Percentiles rank a stretch among this genome's conserved stretches.
phyloP scores from a whole-genome alignment of 176 grass and related monocot species.

The Saccharum spontaneum region DNA sequence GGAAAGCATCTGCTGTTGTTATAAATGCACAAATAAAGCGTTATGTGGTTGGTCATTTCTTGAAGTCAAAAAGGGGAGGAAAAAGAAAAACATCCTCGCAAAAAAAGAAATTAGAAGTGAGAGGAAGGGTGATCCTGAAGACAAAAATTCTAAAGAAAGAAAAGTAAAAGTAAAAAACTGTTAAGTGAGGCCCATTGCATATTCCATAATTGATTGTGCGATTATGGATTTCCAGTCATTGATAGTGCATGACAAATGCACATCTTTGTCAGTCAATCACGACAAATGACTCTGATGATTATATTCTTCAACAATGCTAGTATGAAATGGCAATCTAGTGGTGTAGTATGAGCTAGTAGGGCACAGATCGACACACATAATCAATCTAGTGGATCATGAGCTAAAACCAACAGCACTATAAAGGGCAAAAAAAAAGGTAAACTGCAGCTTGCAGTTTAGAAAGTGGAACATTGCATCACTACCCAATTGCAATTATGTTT shows the following conservation, averaged over 20 bases:
- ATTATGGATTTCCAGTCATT: neutral
- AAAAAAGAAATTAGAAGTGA: neutral
- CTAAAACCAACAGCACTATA: conserved; percentile 15
- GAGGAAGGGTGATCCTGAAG: neutral
- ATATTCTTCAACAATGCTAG: conserved; percentile 4
- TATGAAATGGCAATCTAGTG: neutral
- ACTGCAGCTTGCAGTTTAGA: neutral
- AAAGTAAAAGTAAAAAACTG: neutral
- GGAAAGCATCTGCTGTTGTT: neutral
- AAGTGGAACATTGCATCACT: conserved; percentile 31
- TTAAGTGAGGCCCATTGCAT: neutral
- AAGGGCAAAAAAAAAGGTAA: neutral
- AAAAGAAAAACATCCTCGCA: neutral
- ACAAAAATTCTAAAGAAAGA: neutral
- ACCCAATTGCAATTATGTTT: neutral
- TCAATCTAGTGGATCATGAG: conserved; percentile 14
- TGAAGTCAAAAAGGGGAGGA: neutral
- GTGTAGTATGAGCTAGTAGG: neutral
- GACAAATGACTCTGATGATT: neutral
- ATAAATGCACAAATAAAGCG: neutral
- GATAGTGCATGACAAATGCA: neutral
- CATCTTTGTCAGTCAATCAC: conserved; percentile 7
- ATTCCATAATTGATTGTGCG: neutral
- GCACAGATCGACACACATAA: neutral
- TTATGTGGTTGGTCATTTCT: neutral